phyloP scores from a whole-genome alignment of 306 rosid genomes.

The Benincasa hispida region DNA sequence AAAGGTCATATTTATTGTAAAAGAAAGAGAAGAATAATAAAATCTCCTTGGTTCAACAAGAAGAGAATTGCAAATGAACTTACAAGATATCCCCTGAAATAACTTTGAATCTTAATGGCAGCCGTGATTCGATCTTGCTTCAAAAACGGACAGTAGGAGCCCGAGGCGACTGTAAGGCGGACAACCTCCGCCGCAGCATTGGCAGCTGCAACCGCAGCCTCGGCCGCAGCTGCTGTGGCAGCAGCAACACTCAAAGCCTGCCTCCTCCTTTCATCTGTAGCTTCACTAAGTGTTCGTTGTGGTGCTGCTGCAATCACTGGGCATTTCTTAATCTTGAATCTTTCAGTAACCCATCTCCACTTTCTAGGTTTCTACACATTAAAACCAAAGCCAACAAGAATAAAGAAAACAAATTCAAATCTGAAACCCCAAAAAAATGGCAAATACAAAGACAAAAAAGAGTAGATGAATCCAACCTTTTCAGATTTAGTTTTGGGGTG shows the following conservation, averaged over 20 bases:
- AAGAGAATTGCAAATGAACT: slow-evolving; percentile 12
- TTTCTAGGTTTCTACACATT: slow-evolving; percentile 33
- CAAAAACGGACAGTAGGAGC: slow-evolving; percentile 14
- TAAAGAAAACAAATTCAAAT: not conserved
- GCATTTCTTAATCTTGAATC: slow-evolving; percentile 30
- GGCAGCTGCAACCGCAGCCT: slow-evolving; percentile 86
- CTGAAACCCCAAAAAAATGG: not conserved
- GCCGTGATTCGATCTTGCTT: slow-evolving; percentile 37
- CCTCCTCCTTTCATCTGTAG: slow-evolving; percentile 56
- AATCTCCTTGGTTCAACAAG: not conserved
- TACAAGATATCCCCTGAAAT: slow-evolving; percentile 68
- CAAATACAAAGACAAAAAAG: not conserved
- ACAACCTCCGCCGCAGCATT: slow-evolving; percentile 88
- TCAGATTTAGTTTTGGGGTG: slow-evolving; percentile 32
- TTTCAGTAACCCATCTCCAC: slow-evolving; percentile 46
- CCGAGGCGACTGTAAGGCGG: slow-evolving; percentile 36
- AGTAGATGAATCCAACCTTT: slow-evolving; percentile 3
- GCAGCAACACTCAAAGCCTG: slow-evolving; percentile 73
- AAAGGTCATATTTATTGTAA: not conserved
- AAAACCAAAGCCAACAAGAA: not conserved
- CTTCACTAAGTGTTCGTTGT: slow-evolving; percentile 35
- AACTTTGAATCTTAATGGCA: slow-evolving; percentile 65
- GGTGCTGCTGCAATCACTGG: slow-evolving; percentile 39
- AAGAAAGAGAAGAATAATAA: not conserved
- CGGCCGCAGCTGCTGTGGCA: slow-evolving; percentile 76